Percentiles rank a stretch among this genome's conserved stretches.
These are phyloP conservation scores for Pulicaria dysenterica DNA, from an alignment of 129 eudicot genomes.

Conservation along the genomic window DNA sequence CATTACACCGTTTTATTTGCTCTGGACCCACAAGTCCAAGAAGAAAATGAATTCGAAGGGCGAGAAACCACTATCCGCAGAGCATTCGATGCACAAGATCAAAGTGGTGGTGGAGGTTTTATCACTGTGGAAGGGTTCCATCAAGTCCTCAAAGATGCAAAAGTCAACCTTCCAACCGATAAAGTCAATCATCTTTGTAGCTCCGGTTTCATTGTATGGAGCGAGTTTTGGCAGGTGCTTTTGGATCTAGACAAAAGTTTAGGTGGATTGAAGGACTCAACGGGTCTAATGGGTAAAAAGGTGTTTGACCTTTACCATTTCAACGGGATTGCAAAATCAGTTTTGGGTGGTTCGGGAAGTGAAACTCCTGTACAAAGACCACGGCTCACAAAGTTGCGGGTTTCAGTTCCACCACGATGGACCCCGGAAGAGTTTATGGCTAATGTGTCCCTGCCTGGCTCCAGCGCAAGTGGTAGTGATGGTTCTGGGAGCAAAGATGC, in stretches of 20 bases:
- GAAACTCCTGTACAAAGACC: slow-evolving; percentile 76
- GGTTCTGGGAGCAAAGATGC: slow-evolving; percentile 39
- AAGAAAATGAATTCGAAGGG: slow-evolving; percentile 80
- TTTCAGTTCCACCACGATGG: slow-evolving; percentile 96
- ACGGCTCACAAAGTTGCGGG: slow-evolving; percentile 72
- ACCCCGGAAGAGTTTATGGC: slow-evolving; percentile 94
- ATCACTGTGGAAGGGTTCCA: slow-evolving; percentile 85
- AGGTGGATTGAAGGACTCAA: slow-evolving; percentile 89
- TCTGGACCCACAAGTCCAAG: slow-evolving; percentile 75
- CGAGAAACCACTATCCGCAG: slow-evolving; percentile 81
- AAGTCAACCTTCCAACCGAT: slow-evolving; percentile 60
- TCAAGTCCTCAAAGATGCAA: slow-evolving; percentile 68
- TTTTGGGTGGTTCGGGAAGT: slow-evolving; percentile 47
- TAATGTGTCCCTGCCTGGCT: slow-evolving; percentile 36
- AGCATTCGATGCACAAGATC: slow-evolving; percentile 93
- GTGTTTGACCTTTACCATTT: slow-evolving; percentile 90
- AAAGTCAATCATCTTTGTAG: slow-evolving; percentile 66
- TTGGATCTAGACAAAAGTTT: slow-evolving; percentile 75
- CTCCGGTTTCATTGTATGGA: slow-evolving; percentile 92
- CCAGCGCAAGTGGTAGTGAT: slow-evolving; percentile 35
- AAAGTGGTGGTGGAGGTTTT: slow-evolving; percentile 98
- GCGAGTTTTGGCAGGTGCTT: slow-evolving; percentile 90
- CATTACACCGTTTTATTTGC: slow-evolving; percentile 93
- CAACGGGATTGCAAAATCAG: slow-evolving; percentile 92
- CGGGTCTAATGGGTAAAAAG: slow-evolving; percentile 89